phyloP scores from a whole-genome alignment of 495 filamentous ascomycete genomes.

The Articulospora tetracladia region DNA sequence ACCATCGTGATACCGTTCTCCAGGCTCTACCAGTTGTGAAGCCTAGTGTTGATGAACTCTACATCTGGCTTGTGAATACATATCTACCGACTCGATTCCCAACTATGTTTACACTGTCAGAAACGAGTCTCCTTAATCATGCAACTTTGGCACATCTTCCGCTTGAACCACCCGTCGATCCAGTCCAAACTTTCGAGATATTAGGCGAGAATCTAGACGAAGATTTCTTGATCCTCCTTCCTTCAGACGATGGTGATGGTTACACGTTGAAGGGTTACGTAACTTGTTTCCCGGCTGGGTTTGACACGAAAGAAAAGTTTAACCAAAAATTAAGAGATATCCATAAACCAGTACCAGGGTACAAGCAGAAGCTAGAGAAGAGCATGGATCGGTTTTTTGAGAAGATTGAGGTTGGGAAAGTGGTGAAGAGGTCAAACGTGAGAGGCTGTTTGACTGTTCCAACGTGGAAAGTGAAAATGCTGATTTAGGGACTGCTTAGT shows the following conservation, averaged over 20 bases:
- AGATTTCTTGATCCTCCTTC: slow-evolving; percentile 73
- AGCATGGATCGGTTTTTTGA: slow-evolving; percentile 79
- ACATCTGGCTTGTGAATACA: slow-evolving; percentile 55
- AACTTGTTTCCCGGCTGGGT: slow-evolving; percentile 71
- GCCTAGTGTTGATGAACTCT: slow-evolving; percentile 58
- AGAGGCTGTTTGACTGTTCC: slow-evolving; percentile 16
- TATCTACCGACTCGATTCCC: slow-evolving; percentile 68
- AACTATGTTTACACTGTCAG: slow-evolving; percentile 47
- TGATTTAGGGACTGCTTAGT: slow-evolving; percentile 34
- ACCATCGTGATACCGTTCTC: slow-evolving; percentile 43
- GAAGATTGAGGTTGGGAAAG: slow-evolving; percentile 48
- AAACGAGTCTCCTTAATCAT: slow-evolving; percentile 36
- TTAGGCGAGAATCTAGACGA: slow-evolving; percentile 63
- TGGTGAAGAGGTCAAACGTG: slow-evolving; percentile 52
- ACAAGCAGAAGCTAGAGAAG: slow-evolving; percentile 62
- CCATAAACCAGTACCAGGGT: slow-evolving; percentile 67
- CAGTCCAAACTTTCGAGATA: slow-evolving; percentile 33
- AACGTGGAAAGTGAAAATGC: not conserved
- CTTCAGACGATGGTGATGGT: slow-evolving; percentile 39
- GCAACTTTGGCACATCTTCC: slow-evolving; percentile 43
- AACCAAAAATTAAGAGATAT: slow-evolving; percentile 59
- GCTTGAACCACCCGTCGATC: slow-evolving; percentile 27
- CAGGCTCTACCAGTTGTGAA: slow-evolving; percentile 38
- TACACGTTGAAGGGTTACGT: slow-evolving; percentile 67
- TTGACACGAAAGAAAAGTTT: slow-evolving; percentile 62